phyloP scores from a whole-genome alignment of 2,329 filamentous ascomycete species.

The Trichoderma sp. region DNA sequence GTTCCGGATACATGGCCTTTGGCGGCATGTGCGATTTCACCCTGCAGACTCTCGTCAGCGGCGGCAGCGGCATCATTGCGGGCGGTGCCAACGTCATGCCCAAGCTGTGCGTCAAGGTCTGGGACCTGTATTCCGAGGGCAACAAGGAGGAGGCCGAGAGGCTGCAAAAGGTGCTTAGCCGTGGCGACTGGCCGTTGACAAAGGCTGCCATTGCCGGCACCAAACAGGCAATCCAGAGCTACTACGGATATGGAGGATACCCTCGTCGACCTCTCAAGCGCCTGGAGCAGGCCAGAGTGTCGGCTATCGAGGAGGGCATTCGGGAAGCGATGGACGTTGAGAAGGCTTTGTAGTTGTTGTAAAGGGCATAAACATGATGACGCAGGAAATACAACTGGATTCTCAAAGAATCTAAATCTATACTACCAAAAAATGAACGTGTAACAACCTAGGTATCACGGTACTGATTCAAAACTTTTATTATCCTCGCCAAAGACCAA shows the following conservation, averaged over 20 bases:
- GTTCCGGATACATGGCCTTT: conserved; percentile 78
- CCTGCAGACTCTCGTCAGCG: conserved; percentile 75
- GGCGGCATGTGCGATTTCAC: conserved; percentile 89
- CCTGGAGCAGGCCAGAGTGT: conserved; percentile 58
- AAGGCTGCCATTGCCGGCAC: conserved; percentile 84
- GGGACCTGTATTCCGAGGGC: conserved; percentile 73
- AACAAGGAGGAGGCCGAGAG: conserved; percentile 73
- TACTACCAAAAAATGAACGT: too few species aligned
- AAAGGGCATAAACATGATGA: too few species aligned
- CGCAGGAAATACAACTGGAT: too few species aligned
- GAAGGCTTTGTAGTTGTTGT: conserved; percentile 51
- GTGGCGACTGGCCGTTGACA: conserved; percentile 80
- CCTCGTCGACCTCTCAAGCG: conserved; percentile 72
- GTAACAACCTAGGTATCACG: too few species aligned
- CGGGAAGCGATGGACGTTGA: conserved; percentile 68
- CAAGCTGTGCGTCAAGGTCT: conserved; percentile 76
- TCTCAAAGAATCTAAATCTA: too few species aligned
- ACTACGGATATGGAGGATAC: conserved; percentile 79
- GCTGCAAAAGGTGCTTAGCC: conserved; percentile 75
- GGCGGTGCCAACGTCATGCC: conserved; percentile 85
- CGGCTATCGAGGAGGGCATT: conserved; percentile 57
- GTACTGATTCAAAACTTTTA: too few species aligned
- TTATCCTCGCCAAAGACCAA: too few species aligned
- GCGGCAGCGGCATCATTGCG: conserved; percentile 81
- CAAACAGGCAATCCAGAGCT: conserved; percentile 77